Evolutionary conservation across 768 basidiomycete genomes (phyloP), one percentile per base, ranked within the genome.

Genomic region (Mycena vitilis): DNA sequence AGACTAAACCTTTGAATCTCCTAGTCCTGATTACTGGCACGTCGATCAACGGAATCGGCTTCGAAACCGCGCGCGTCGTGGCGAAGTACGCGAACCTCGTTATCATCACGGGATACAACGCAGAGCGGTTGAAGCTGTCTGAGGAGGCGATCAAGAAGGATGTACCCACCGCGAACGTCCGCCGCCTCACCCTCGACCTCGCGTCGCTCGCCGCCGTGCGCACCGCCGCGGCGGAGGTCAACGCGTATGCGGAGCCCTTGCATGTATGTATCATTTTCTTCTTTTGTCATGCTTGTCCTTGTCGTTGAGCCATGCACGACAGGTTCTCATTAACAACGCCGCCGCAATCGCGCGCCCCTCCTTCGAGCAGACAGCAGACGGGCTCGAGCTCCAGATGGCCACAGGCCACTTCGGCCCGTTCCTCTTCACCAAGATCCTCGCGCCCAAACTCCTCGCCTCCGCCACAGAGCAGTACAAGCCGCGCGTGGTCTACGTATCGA

Each of bases 361-460:
- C 9, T 30, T 30, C 30, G 18, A 49, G 22, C 23, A 36, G 18
- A 48, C 44, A 20, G 23, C 42, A 15, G 63, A 65, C 36, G 25
- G 36, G 18, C 36, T 65, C 42, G 63, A 65, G 18, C 10, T 12
- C 9, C 63, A 65, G 42, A 34, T 49, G 63, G 63, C 63, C 20
- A 65, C 55, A 15, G 38, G 16, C 30, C 54, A 49, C 22, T 22
- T 65, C 36, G 63, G 54, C 36, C 63, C 63, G 9, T 65, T 65
- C 63, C 52, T 65, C n/a, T 51, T 65, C 45, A 65, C 54, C 4
- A 65, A 65, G n/a, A 45, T 65, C n/a, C 30, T 65, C 23, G 25
- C 37, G n/a, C 55, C 55, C 6, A 57, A 58, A 34, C 30, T 65
- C 4, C 45, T 48, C 30, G 42, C 63, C 10, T 18, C 48, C 20